Evolutionary conservation across 2,329 filamentous ascomycete genomes (phyloP).

Genomic region (Zymoseptoria ardabiliae): DNA sequence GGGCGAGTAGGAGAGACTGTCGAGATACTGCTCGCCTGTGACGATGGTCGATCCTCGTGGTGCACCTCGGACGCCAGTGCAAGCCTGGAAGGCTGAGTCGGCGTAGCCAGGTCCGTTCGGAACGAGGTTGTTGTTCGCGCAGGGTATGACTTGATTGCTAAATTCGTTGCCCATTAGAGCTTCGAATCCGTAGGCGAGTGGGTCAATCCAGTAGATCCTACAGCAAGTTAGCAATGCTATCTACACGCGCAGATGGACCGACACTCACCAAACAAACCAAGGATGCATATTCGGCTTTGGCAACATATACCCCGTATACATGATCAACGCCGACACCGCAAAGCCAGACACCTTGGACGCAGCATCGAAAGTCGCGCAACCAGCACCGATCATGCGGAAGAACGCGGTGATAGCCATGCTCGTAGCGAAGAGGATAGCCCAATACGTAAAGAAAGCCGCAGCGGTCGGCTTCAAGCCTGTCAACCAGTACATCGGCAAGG

Average conservation of each 20-base stretch:
- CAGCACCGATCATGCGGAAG: constrained; percentile 37
- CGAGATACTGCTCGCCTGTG: constrained; percentile 55
- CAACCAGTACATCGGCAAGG: constrained; percentile 58
- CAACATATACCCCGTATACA: constrained; percentile 30
- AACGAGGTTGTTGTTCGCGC: constrained; percentile 41
- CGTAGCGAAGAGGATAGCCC: constrained; percentile 44
- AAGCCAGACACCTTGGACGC: constrained; percentile 29
- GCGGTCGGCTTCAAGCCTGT: constrained; percentile 48
- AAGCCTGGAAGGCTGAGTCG: constrained; percentile 28
- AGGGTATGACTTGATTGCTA: constrained; percentile 50
- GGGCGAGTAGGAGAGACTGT: constrained; percentile 41
- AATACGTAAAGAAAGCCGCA: constrained; percentile 55
- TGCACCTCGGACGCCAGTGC: constrained; percentile 49
- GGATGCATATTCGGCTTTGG: constrained; percentile 35
- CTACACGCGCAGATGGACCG: no score
- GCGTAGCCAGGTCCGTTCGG: constrained; percentile 34
- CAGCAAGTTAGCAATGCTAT: no score
- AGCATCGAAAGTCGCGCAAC: constrained; percentile 25
- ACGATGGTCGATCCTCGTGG: constrained; percentile 48
- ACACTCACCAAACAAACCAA: constrained; percentile 41
- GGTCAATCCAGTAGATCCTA: constrained; percentile 50
- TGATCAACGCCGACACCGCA: constrained; percentile 23
- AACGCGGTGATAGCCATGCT: constrained; percentile 40
- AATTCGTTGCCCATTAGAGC: constrained; percentile 62
- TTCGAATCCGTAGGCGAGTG: constrained; percentile 35